Base-by-base conservation (phyloP, 441 rosid genomes). In the Populus tomentosa region DNA sequence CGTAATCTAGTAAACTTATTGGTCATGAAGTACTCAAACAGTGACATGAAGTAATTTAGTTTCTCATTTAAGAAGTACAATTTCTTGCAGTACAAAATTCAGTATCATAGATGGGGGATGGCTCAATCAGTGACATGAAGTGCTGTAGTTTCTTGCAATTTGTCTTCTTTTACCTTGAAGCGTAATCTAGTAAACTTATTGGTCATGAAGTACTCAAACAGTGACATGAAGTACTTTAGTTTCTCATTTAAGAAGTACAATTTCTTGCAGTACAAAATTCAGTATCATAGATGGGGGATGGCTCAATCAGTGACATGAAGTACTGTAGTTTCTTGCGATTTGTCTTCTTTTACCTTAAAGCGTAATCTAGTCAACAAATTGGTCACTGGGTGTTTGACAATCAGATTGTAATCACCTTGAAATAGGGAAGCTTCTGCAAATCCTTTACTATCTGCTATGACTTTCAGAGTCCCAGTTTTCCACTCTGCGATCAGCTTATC, bases 401-500 rank as follows among this genome's bases (percentile, higher is more conserved):
- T 82, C 59, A 85, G 74, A 20, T 59, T 72, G 77, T 89, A 89
- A 62, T 85, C 85, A 73, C 94, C 93, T 73, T 85, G 88, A 77
- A 88, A 86, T 82, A 90, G 74, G 8, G 85, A 82, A 70, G 71
- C 75, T 73, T 86, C 86, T 26, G 72, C 33, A 50, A 56, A 73
- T 30, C 87, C 90, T 56, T 76, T 69, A 42, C 7, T 33, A 71
- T 79, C 85, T 6, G 82, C 40, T 14, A 61, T 71, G 74, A 74
- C 56, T 69, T 78, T 79, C 61, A 61, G 5, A 28, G 46, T 1
- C 28, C 38, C 66, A 21, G 85, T 84, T 32, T 81, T 84, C 91
- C 91, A 87, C 77, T 87, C 89, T 7, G 28, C 61, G 16, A 90
- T 81, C 77, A 92, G 82, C 79, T 86, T 87, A 84, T 94, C 95